phyloP scores from a whole-genome alignment of 176 grass and related monocot species.

The Triticum aestivum region IWGSC_CS_RefSeq_v2.1 NC_057806.1:558413665-558414164 shows the following conservation, averaged over 20 bases:
- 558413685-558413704: constrained; percentile 19
- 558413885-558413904: background rate
- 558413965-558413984: background rate
- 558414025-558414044: background rate
- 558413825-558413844: background rate
- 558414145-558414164: too few relatives aligned
- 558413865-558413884: background rate
- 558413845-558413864: background rate
- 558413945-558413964: background rate
- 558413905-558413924: background rate
- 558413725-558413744: constrained; percentile 4
- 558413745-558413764: background rate
- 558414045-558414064: constrained; percentile 4
- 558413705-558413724: background rate
- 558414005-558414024: constrained; percentile 22
- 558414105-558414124: background rate
- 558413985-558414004: background rate
- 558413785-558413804: constrained; percentile 24
- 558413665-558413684: constrained; percentile 18
- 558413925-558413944: background rate
- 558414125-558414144: background rate
- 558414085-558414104: background rate
- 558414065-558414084: background rate
- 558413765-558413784: background rate
- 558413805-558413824: constrained; percentile 23